Evolutionary conservation across 2,329 filamentous ascomycete genomes (phyloP), one percentile per base, ranked within the genome.

Genomic region (Fusarium buxicola): DNA sequence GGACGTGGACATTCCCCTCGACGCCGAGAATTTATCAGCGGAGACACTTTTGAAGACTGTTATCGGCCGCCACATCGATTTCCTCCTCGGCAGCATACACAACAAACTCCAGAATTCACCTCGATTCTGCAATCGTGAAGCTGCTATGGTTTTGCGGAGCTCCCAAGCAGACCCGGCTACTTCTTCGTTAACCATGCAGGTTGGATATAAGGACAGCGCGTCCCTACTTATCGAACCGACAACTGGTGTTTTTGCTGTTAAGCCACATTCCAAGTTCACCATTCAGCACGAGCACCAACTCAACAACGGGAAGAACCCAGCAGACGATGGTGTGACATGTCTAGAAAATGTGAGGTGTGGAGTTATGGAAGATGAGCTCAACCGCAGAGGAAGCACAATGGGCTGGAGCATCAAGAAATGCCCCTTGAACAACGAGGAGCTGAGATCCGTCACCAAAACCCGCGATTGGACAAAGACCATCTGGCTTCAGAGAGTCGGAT

Each of bases 171-270:
- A 92, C 44, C 89, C 92, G 1, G 83, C 84, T 11, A 83, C 90
- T 32, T 94, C 90, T 40, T 81, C 77, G 28, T 80, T 98, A 49
- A 82, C 81, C 28, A 83, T 94, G 66, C 89, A 91, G 64, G 80
- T 96, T 25, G 90, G 90, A 5, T 80, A 82, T n/a, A 80, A 83
- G 24, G 82, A 86, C 52, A 78, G 81, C 32, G 77, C 90, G 30
- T 84, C 81, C 7, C 75, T 96, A 25, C 82, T 85, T 15, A 82
- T 97, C 41, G 92, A 96, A 65, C 87, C 90, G 1, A 86, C 91
- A 24, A 93, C 91, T 1, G 95, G 95, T n/a, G 78, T 83, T 10
- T 89, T 93, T 60, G 86, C 88, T 9, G 76, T 97, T 32, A 85
- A 86, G 55, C 91, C 92, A 58, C 84, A 84, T 46, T 85, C 86